A percentile compares a stretch with the other conserved stretches of the same genome.
Evolutionary conservation across 2,329 filamentous ascomycete species (phyloP).

Genomic region (Colletotrichum incanum): DNA sequence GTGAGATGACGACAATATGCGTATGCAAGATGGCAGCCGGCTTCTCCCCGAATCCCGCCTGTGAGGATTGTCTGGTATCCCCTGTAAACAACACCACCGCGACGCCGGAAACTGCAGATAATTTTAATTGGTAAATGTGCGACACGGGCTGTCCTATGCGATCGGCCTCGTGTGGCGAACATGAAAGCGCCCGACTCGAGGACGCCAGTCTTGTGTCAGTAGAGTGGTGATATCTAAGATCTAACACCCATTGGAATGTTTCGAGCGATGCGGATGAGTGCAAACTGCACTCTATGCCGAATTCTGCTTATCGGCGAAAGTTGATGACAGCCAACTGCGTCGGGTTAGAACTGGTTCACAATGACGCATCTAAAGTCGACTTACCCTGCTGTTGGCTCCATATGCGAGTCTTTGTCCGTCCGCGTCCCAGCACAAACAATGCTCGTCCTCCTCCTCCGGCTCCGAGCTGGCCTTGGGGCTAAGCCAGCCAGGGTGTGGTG

Average conservation of each 20-base stretch:
- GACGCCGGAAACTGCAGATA: constrained; percentile 36
- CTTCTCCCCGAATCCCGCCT: constrained; percentile 17
- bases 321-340: constrained; percentile 67
- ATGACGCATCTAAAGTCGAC: constrained; percentile 49
- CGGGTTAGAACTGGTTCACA: constrained; percentile 12
- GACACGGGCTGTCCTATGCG: constrained; percentile 3
- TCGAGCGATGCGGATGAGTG: neutral
- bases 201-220: neutral
- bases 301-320: constrained; percentile 58
- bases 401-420: constrained; percentile 75
- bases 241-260: constrained; percentile 10
- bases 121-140: constrained; percentile 8
- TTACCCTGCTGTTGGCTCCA: constrained; percentile 74
- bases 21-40: constrained; percentile 39
- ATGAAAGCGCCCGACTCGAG: neutral
- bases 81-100: constrained; percentile 36
- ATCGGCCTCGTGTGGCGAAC: neutral
- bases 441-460: constrained; percentile 72
- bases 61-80: constrained; percentile 34
- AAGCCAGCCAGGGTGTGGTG: constrained; percentile 70
- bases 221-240: constrained; percentile 1
- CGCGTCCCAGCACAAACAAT: constrained; percentile 75
- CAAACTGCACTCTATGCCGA: neutral
- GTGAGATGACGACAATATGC: constrained; percentile 36
- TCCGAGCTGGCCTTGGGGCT: constrained; percentile 70